Percentiles rank a stretch among this genome's conserved stretches.
Conservation (phyloP, 1,284 basidiomycete species). For the Apiotrichum siamense region DNA sequence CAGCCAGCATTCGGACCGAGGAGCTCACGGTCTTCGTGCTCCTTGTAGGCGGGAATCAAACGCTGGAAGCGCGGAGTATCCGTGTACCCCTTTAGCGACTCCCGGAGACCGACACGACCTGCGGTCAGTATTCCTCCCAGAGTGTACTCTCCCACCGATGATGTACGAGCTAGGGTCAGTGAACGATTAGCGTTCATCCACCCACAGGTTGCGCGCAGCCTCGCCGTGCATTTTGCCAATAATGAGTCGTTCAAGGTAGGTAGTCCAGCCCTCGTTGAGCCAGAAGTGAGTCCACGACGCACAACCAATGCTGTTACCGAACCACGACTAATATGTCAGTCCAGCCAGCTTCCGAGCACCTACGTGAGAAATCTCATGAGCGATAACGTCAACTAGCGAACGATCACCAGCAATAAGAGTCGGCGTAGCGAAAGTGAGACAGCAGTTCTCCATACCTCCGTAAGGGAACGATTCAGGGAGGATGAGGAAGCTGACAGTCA, state of each 20-base stretch:
- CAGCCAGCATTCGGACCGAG: background rate
- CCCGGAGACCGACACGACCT: conserved; percentile 59
- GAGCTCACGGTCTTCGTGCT: conserved; percentile 40
- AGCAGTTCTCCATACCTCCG: conserved; percentile 61
- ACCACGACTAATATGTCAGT: conserved; percentile 63
- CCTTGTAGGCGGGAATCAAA: conserved; percentile 74
- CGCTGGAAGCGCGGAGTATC: conserved; percentile 66
- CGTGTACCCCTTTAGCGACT: conserved; percentile 57
- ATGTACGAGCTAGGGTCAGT: conserved; percentile 38
- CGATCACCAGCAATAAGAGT: conserved; percentile 78
- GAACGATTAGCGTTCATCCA: background rate
- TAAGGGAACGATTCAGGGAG: conserved; percentile 91
- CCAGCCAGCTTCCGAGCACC: too few relatives aligned
- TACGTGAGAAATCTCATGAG: conserved; percentile 52
- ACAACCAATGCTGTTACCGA: conserved; percentile 66
- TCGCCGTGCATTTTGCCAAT: conserved; percentile 68
- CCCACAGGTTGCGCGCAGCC: conserved; percentile 64
- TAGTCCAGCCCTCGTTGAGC: conserved; percentile 91
- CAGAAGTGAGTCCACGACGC: conserved; percentile 64
- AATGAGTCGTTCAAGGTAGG: conserved; percentile 78
- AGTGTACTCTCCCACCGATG: conserved; percentile 15
- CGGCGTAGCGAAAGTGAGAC: conserved; percentile 79
- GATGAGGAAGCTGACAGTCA: conserved; percentile 58
- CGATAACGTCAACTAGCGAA: conserved; percentile 77
- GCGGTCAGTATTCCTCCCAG: background rate